Conservation (phyloP, 1,139 yeast genomes). For the Yamadazyma kanchanaburiensis region DNA sequence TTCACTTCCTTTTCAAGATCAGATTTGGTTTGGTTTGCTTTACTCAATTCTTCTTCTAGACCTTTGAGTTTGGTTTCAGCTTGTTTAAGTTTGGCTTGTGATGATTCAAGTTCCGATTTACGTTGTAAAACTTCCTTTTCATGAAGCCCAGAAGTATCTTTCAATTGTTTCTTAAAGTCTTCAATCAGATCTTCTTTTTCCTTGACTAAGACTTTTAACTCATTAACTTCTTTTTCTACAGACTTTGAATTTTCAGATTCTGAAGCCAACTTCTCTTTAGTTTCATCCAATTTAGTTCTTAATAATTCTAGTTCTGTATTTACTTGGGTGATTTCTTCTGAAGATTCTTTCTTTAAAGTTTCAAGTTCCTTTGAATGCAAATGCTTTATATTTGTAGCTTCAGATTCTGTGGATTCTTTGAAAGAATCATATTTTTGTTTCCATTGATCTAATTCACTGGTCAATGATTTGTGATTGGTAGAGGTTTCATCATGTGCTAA, state of each 20-base stretch:
- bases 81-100: not conserved
- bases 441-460: too few species aligned
- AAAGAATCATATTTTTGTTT: too few species aligned
- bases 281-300: slow-evolving; percentile 7
- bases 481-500: too few species aligned
- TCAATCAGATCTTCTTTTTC: slow-evolving; percentile 1
- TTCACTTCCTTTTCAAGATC: slow-evolving; percentile 16
- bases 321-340: not conserved
- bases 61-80: slow-evolving; percentile 1
- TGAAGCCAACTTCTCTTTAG: slow-evolving; percentile 16
- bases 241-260: too few species aligned
- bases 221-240: too few species aligned
- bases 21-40: slow-evolving; percentile 5
- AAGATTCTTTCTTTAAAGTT: not conserved
- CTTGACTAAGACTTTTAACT: too few species aligned
- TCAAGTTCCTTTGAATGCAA: slow-evolving; percentile 5
- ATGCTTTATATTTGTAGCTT: slow-evolving; percentile 2
- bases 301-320: slow-evolving; percentile 2
- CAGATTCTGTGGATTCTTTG: not conserved
- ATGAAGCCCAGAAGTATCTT: slow-evolving; percentile 1
- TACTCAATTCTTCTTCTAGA: slow-evolving; percentile 5
- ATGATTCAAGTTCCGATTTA: slow-evolving; percentile 5
- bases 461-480: too few species aligned
- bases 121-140: slow-evolving; percentile 4
- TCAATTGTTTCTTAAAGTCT: slow-evolving; percentile 1